These are phyloP conservation scores for Nakataea oryzae DNA, from an alignment of 2,329 filamentous ascomycete species.

Conservation along the genomic window DNA sequence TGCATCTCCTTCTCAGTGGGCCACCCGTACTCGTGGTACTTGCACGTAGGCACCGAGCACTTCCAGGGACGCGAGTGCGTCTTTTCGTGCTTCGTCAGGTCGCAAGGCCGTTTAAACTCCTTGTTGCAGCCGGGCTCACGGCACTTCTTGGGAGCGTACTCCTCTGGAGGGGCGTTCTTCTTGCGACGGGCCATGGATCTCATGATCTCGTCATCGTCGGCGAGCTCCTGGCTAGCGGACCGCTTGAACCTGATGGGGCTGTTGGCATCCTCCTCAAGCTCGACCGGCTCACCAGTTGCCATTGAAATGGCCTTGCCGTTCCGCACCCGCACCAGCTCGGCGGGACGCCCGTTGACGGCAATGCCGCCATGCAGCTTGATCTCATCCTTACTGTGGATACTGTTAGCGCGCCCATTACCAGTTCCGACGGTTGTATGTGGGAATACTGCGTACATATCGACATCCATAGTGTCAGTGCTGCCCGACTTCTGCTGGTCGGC, in stretches of 20 bases:
- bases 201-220: constrained; percentile 72
- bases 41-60: constrained; percentile 72
- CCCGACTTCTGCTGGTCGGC: constrained; percentile 53
- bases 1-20: constrained; percentile 97
- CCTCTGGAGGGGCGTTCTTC: constrained; percentile 81
- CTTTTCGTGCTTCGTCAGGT: constrained; percentile 96
- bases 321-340: constrained; percentile 73
- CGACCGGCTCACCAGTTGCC: constrained; percentile 56
- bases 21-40: constrained; percentile 84
- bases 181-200: constrained; percentile 93
- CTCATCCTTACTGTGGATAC: constrained; percentile 42
- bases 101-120: constrained; percentile 93
- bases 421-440: background rate
- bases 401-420: background rate
- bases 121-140: constrained; percentile 69
- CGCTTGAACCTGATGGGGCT: constrained; percentile 48
- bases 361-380: constrained; percentile 75
- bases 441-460: constrained; percentile 41
- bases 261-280: constrained; percentile 37
- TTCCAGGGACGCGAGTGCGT: constrained; percentile 96
- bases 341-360: constrained; percentile 69
- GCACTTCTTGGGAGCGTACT: constrained; percentile 72
- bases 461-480: constrained; percentile 41
- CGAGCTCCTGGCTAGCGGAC: constrained; percentile 56
- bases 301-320: constrained; percentile 73